phyloP scores from a whole-genome alignment of 768 basidiomycete species.

The Suillus sp. region DNA sequence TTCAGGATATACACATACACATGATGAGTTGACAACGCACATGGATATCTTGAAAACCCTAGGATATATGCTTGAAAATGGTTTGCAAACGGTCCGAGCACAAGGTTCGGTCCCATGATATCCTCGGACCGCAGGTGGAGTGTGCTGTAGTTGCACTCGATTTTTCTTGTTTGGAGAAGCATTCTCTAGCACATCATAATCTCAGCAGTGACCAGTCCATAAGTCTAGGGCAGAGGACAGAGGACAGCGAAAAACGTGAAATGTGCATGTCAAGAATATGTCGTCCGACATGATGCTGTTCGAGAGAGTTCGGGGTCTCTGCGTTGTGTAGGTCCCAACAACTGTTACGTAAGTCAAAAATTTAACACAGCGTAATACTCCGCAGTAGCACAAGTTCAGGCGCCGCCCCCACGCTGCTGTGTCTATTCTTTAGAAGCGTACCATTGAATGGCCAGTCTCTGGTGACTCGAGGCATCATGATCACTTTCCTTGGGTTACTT shows the following conservation, averaged over 20 bases:
- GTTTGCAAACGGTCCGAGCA: conserved; percentile 13
- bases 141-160: not conserved
- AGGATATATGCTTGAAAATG: conserved; percentile 6
- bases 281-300: not conserved
- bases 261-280: not conserved
- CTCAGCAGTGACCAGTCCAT: not conserved
- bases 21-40: not conserved
- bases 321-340: conserved; percentile 3
- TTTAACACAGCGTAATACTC: not conserved
- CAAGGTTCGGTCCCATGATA: conserved; percentile 14
- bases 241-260: not conserved
- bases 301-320: conserved; percentile 5
- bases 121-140: not conserved
- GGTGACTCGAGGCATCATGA: too few species aligned
- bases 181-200: not conserved
- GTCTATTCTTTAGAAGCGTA: not conserved
- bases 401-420: not conserved
- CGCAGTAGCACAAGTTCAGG: not conserved
- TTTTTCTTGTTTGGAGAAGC: not conserved
- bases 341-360: not conserved
- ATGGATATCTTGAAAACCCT: not conserved
- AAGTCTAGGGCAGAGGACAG: not conserved
- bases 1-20: not conserved
- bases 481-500: not conserved
- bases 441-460: not conserved